Base-by-base conservation (phyloP, 495 filamentous ascomycete genomes). In the Sordaria brevicollis region DNA sequence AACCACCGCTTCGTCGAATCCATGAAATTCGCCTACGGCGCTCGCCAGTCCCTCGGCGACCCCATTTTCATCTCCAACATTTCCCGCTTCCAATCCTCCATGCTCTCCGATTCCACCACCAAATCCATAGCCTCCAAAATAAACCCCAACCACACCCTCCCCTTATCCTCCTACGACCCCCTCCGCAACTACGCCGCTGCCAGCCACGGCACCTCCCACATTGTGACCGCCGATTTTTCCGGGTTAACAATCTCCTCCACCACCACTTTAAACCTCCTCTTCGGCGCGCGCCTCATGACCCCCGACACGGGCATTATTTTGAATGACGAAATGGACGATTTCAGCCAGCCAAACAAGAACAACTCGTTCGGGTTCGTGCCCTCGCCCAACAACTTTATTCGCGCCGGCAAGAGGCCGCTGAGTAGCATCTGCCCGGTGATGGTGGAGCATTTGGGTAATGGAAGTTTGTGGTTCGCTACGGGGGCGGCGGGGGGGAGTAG, bases 321-420 rank as follows among this genome's bases (percentile, higher is more conserved):
- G 76, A 97, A 97, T 78, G 89, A 97, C 75, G 92, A 97, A 76
- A 97, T 97, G 93, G 91, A 97, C 76, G 92, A 91, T 86, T 94
- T 94, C 82, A 90, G 87, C n/a, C 91, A 93, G 67, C 93, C 93
- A 3, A 86, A 86, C 17, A 81, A 83, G 1, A 85, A 83, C 17
- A 96, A 97, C 79, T 85, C 88, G 6, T 97, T 96, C 71, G 93
- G 92, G 65, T 97, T 90, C 77, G 80, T 90, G 34, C 93, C 93
- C 9, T 91, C 89, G 1, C 88, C 89, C 0, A 83, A 88, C 19
- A 97, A 97, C 83, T 97, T 86, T 79, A 87, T 97, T 80, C 83
- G 84, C 5, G 91, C 94, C 0, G 86, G 88, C 9, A 97, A 97
- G 76, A 87, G 94, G 0, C 92, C 94, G 0, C 81, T 97, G 4